Evolutionary conservation across 1,139 yeast species (phyloP).

Genomic region (Saccharomyces hybrid): DNA sequence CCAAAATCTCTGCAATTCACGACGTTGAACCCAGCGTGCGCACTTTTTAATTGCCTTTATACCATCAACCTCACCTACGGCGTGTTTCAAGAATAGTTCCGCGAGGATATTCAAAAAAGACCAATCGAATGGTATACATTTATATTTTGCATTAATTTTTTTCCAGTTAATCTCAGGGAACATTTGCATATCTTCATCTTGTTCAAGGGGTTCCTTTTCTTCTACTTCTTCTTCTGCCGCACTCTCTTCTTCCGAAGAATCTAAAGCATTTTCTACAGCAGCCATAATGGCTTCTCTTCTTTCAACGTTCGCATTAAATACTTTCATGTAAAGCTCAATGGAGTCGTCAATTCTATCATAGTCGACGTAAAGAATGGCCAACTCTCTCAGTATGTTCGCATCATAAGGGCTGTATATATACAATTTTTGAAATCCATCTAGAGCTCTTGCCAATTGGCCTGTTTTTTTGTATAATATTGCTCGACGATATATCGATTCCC

Average conservation of each 20-base stretch:
- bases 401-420: slow-evolving; percentile 50
- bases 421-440: too few relatives aligned
- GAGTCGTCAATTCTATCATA: slow-evolving; percentile 78
- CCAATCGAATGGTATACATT: slow-evolving; percentile 62
- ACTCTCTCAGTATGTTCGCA: slow-evolving; percentile 54
- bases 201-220: slow-evolving; percentile 6
- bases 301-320: slow-evolving; percentile 48
- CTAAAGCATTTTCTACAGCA: slow-evolving; percentile 31
- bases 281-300: slow-evolving; percentile 28
- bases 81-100: slow-evolving; percentile 66
- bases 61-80: slow-evolving; percentile 46
- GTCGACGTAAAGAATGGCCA: slow-evolving; percentile 71
- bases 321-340: slow-evolving; percentile 60
- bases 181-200: slow-evolving; percentile 21
- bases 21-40: slow-evolving; percentile 74
- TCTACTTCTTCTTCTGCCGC: too few relatives aligned
- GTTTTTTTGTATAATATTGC: too few relatives aligned
- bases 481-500: too few relatives aligned
- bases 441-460: too few relatives aligned
- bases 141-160: slow-evolving; percentile 25
- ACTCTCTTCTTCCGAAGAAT: slow-evolving; percentile 27
- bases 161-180: slow-evolving; percentile 25
- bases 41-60: slow-evolving; percentile 59
- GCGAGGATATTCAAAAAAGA: slow-evolving; percentile 77
- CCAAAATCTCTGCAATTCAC: slow-evolving; percentile 62